Conservation (phyloP, 176 grass and related monocot species). For the Metroxylon sagu region DNA sequence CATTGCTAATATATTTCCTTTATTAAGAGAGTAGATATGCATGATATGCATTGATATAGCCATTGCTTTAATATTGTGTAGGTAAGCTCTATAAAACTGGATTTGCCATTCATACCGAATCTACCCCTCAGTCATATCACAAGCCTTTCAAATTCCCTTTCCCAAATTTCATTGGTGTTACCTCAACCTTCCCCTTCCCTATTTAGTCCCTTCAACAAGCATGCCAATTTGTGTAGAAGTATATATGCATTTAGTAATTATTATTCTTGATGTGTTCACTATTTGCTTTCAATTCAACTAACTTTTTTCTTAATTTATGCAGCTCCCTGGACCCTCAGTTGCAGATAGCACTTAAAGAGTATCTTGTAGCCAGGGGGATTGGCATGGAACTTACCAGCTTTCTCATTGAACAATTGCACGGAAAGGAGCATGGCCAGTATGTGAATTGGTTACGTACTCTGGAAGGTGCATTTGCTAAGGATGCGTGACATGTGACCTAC, state of each 20-base stretch:
- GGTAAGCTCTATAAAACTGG: too few relatives aligned
- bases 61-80: too few relatives aligned
- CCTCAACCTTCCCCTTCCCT: too few relatives aligned
- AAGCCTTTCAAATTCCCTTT: too few relatives aligned
- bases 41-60: too few relatives aligned
- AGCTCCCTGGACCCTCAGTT: conserved; percentile 49
- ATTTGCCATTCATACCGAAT: too few relatives aligned
- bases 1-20: too few relatives aligned
- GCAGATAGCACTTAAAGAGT: conserved; percentile 35
- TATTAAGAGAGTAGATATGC: too few relatives aligned
- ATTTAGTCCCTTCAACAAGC: too few relatives aligned
- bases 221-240: not conserved
- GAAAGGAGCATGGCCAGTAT: conserved; percentile 56
- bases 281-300: conserved; percentile 4
- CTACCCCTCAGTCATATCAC: too few relatives aligned
- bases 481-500: conserved; percentile 14
- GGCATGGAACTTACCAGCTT: conserved; percentile 27
- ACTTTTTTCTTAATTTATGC: conserved; percentile 12
- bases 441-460: conserved; percentile 43
- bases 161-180: too few relatives aligned
- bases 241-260: not conserved
- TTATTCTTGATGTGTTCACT: not conserved
- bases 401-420: conserved; percentile 35
- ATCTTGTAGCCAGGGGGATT: conserved; percentile 51
- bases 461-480: conserved; percentile 28